Base-by-base conservation (phyloP, 2,329 filamentous ascomycete genomes). In the Colletotrichum orchidophilum region DNA sequence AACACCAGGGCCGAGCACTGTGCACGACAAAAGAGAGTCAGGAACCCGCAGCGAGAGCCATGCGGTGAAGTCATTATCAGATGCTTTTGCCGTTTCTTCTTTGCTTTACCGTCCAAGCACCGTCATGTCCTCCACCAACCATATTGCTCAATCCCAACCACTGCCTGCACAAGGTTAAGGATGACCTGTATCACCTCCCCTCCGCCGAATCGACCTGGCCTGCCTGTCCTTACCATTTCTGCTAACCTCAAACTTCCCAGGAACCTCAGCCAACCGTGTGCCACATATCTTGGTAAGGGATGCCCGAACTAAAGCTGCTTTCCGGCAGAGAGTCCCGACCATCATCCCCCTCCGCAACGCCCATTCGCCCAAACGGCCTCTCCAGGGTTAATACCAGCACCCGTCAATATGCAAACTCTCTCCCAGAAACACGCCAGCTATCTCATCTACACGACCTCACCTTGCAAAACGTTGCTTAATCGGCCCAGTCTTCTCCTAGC, bases 51-150 rank as follows among this genome's bases (percentile, higher is more conserved):
- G 33, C 49, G 52, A 35, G 39, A 58, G 58, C 64, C 35, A 63
- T 63, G 63, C 52, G n/a, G 64, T 63, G 64, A 71, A 71, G 68
- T 71, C 68, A 71, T 71, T 58, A 53, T 71, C 68, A 71, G 68
- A 68, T 68, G 68, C 58, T 71, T 71, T 63, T 58, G 63, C 68
- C 68, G 57, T 50, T 68, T 58, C 52, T 58, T 63, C 58, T 55
- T 58, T 68, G 68, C 63, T 71, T 71, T 59, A 54, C 52, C 52
- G 68, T 71, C 68, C 63, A 53, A 71, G 68, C 68, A 68, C 68
- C 57, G 21, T 69, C 55, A 53, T 18, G 54, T 26, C 58, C 18
- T 62, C 50, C 29, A 58, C 68, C 68, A 67, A 68, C 39, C 39
- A 62, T 26, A 31, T 53, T 11, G 18, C 49, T n/a, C 57, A 63